Evolutionary conservation across 768 basidiomycete species (phyloP), one percentile per base, ranked within the genome.

Genomic region (Rhodotorula toruloides): DNA sequence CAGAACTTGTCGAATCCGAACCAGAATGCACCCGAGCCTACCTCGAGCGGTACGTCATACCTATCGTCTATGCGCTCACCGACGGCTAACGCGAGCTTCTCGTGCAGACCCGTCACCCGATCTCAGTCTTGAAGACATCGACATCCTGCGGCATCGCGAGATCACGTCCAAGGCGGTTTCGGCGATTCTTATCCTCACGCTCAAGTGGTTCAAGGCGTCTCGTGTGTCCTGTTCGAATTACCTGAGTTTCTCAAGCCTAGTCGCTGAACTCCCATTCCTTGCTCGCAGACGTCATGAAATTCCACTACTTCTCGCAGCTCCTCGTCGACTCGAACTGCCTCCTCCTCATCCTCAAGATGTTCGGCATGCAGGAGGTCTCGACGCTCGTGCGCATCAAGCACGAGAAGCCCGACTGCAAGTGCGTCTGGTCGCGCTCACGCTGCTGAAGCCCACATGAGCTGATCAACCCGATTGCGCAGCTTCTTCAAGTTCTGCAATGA

Each of bases 131-230:
- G 92, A 97, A 65, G 94, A 99, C 72, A 85, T 90, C 54, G 96
- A 99, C 75, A 87, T 93, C 37, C 87, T 86, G 32, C 85, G 96
- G 17, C 94, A 98, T 78, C 89, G 94, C 44, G 96, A 99, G 78
- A 93, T 99, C 72, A 96, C 90, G 0, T 91, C 90, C 17, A 99
- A 99, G 77, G 92, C 92, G 0, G 90, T 96, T 8, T 97, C 96
- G 21, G 94, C 92, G 2, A 96, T 98, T 63, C 78, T 99, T 34
- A 78, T 98, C 10, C 80, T 97, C 43, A 84, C 89, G 4, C 77
- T 99, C 71, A 96, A 98, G 77, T 99, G 96, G 96, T 94, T 97
- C 82, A 98, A 98, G 78, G 89, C 89, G 31, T 97, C 94, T 56
- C 96, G 94, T 97, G 72, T 77, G 91, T 82, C n/a, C 53, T 16